Conservation (phyloP, 2,329 filamentous ascomycete species). For the Cladophialophora chaetospira region DNA sequence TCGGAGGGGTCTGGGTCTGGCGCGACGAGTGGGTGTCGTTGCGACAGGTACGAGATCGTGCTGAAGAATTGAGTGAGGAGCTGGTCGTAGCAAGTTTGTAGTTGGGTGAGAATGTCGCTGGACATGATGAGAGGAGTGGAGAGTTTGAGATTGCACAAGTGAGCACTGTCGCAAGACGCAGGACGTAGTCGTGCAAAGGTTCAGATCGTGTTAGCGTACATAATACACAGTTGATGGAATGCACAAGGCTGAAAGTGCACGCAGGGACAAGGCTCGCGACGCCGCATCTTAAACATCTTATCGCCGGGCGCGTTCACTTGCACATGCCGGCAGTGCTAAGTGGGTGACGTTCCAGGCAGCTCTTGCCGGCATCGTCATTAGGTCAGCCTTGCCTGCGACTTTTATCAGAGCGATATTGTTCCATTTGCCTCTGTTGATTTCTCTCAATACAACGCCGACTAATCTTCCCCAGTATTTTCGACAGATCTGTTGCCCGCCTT, state of each 20-base stretch:
- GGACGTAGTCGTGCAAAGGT: too few species aligned
- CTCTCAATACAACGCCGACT: neutral
- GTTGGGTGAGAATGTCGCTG: slow-evolving; percentile 51
- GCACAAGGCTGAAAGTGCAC: neutral
- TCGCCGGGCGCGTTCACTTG: neutral
- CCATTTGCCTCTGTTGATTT: slow-evolving; percentile 10
- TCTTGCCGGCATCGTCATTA: neutral
- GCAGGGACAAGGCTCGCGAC: neutral
- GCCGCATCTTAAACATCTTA: neutral
- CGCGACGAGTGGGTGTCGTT: slow-evolving; percentile 48
- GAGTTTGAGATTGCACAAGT: too few species aligned
- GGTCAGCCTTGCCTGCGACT: slow-evolving; percentile 14
- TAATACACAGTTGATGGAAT: neutral
- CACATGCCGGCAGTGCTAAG: neutral
- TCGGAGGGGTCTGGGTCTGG: slow-evolving; percentile 38
- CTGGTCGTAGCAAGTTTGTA: slow-evolving; percentile 55
- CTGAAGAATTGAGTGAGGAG: slow-evolving; percentile 56
- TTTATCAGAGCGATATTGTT: neutral
- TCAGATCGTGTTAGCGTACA: neutral
- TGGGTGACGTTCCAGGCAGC: neutral
- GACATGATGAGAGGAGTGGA: slow-evolving; percentile 24
- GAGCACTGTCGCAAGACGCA: too few species aligned
- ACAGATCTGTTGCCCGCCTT: neutral
- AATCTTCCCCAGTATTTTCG: neutral
- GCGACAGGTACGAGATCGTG: slow-evolving; percentile 51